Conservation (phyloP, 331 rosid genomes). For the Erythrophleum ivorense region DNA sequence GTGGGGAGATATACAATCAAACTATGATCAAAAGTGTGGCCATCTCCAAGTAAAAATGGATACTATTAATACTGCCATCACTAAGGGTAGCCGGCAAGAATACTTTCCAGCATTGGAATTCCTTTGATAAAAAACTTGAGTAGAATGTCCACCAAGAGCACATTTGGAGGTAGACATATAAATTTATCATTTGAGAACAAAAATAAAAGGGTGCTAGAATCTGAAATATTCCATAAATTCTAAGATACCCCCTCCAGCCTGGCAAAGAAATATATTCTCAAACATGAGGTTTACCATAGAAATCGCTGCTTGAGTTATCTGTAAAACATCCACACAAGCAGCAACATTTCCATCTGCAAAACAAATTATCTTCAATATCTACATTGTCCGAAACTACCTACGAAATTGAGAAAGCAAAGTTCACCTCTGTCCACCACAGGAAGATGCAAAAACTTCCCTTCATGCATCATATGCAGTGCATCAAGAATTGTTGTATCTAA, state of each 20-base stretch:
- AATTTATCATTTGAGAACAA: neutral
- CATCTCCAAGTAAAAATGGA: constrained; percentile 29
- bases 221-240: neutral
- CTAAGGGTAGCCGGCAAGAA: constrained; percentile 24
- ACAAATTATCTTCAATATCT: constrained; percentile 40
- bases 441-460: constrained; percentile 92
- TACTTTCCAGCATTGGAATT: constrained; percentile 22
- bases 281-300: constrained; percentile 72
- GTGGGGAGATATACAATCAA: constrained; percentile 10
- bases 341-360: constrained; percentile 72
- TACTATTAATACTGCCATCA: constrained; percentile 16
- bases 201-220: constrained; percentile 9
- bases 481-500: constrained; percentile 86
- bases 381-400: constrained; percentile 6
- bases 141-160: constrained; percentile 14
- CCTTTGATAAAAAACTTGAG: constrained; percentile 12
- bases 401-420: constrained; percentile 37
- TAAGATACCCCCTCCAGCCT: neutral
- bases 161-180: constrained; percentile 19
- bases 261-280: constrained; percentile 20
- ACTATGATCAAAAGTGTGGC: constrained; percentile 29
- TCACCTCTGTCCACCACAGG: constrained; percentile 93
- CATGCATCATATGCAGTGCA: constrained; percentile 94
- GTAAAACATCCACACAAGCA: constrained; percentile 91
- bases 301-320: constrained; percentile 89